Evolutionary conservation across 257 asterid species (phyloP).

Genomic region (Solanum sparsipilum): DNA sequence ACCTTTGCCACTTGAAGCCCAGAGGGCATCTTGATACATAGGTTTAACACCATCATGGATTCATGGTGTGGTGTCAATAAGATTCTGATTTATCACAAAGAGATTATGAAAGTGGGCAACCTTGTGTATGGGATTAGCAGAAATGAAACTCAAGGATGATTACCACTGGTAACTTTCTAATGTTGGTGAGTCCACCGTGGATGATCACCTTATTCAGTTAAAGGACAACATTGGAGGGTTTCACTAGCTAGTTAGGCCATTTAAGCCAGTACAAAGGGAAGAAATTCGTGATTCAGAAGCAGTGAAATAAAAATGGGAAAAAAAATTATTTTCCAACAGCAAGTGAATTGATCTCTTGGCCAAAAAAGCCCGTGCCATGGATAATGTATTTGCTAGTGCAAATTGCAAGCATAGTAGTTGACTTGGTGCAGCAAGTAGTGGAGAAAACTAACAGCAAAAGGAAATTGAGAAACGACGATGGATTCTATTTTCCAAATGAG

Average conservation of each 20-base stretch:
- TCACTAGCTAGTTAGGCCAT: not conserved
- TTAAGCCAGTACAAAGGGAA: not conserved
- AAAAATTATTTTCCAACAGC: not conserved
- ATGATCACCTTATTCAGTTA: not conserved
- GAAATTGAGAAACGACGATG: not conserved
- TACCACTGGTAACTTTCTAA: not conserved
- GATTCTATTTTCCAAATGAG: not conserved
- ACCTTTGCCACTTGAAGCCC: not conserved
- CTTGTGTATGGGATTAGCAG: not conserved
- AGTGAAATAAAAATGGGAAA: not conserved
- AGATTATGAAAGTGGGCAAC: not conserved
- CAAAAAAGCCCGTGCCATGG: not conserved
- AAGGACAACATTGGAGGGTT: not conserved
- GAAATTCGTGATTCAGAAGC: not conserved
- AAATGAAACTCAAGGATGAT: not conserved
- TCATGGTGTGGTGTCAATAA: not conserved
- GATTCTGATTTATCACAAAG: not conserved
- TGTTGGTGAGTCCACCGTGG: not conserved
- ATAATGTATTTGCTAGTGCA: not conserved
- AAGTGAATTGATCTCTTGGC: not conserved
- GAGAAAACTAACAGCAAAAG: not conserved
- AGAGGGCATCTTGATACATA: not conserved
- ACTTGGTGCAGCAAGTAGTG: not conserved
- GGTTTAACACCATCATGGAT: not conserved
- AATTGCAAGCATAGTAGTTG: not conserved